phyloP scores from a whole-genome alignment of 495 filamentous ascomycete genomes.

The Daldinia loculata region DNA sequence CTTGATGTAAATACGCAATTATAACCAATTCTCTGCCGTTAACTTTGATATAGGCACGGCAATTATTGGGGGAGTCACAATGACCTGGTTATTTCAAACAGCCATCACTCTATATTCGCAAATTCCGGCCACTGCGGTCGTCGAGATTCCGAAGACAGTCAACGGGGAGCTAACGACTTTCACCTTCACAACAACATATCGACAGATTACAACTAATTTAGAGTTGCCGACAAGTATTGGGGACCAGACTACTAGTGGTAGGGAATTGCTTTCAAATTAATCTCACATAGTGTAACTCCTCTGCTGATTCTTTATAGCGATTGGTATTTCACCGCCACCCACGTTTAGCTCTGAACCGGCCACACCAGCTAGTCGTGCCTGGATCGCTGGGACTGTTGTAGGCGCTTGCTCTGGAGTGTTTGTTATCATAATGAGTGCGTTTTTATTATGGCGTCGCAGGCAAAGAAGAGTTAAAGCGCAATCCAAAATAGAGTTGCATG shows the following conservation, averaged over 20 bases:
- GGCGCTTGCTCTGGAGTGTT: conserved; percentile 4
- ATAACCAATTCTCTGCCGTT: not conserved
- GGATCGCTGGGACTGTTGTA: conserved; percentile 29
- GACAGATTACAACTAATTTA: not conserved
- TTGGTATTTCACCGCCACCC: not conserved
- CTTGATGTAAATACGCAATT: too few species aligned
- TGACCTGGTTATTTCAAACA: conserved; percentile 7
- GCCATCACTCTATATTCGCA: not conserved
- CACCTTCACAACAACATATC: conserved; percentile 18
- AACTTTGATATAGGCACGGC: conserved; percentile 2
- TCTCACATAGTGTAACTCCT: not conserved
- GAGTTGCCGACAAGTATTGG: not conserved
- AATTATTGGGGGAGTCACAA: not conserved
- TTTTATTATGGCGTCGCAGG: conserved; percentile 23
- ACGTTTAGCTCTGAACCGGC: not conserved
- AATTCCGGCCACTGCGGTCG: conserved; percentile 12
- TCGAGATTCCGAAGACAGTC: conserved; percentile 1
- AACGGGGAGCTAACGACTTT: conserved; percentile 1
- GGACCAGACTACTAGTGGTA: conserved; percentile 1
- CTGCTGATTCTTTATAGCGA: not conserved
- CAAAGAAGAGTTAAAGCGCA: not conserved
- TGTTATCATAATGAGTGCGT: not conserved
- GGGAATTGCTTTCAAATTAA: not conserved
- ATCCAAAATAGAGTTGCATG: conserved; percentile 7
- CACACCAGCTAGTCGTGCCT: not conserved